Conservation (phyloP, 2,329 filamentous ascomycete species). For the Pyrenochaeta sp. region DNA sequence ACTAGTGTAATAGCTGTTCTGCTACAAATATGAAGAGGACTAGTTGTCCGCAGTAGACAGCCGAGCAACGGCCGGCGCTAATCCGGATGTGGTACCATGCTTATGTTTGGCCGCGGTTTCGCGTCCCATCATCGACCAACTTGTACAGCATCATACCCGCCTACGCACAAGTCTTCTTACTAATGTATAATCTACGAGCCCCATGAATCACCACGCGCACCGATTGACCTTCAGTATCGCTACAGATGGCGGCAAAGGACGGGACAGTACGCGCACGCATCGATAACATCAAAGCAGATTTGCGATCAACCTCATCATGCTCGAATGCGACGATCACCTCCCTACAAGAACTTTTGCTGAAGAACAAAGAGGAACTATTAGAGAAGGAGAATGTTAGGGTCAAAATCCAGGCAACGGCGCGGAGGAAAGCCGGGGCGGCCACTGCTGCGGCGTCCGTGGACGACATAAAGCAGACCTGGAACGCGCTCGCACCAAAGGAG, state of each 20-base stretch:
- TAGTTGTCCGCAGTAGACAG: neutral
- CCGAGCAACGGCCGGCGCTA: slow-evolving; percentile 11
- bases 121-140: slow-evolving; percentile 14
- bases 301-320: slow-evolving; percentile 59
- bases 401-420: slow-evolving; percentile 35
- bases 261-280: slow-evolving; percentile 54
- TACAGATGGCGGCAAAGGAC: slow-evolving; percentile 40
- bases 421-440: slow-evolving; percentile 40
- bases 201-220: slow-evolving; percentile 21
- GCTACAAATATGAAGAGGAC: no score
- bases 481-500: slow-evolving; percentile 63
- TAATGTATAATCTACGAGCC: slow-evolving; percentile 40
- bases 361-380: slow-evolving; percentile 42
- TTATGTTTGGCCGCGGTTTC: slow-evolving; percentile 26
- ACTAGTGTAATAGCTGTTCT: no score
- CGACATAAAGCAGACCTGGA: slow-evolving; percentile 46
- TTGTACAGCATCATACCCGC: slow-evolving; percentile 17
- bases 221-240: neutral
- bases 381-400: slow-evolving; percentile 44
- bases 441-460: slow-evolving; percentile 41
- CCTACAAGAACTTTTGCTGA: slow-evolving; percentile 57
- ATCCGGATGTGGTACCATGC: slow-evolving; percentile 26
- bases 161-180: slow-evolving; percentile 24
- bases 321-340: slow-evolving; percentile 56
- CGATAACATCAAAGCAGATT: slow-evolving; percentile 59